Evolutionary conservation across 2,329 filamentous ascomycete species (phyloP), one percentile per base, ranked within the genome.

Genomic region (Ambrosiella beaveri): DNA sequence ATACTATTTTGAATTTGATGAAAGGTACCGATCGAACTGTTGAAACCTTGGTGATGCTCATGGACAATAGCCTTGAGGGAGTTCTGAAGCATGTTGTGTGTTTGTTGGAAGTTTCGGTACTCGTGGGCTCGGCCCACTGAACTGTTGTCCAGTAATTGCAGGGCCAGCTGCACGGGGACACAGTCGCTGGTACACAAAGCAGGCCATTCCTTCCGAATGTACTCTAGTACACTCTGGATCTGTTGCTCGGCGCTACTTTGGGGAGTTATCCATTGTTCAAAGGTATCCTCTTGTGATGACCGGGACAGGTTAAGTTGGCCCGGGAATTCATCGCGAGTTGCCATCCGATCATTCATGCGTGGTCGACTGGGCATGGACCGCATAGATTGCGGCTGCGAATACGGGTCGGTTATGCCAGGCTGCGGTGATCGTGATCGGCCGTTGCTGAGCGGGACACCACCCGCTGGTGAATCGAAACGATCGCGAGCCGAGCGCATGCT

Each of bases 1-100:
- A 98, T 93, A 70, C 88, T 95, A 56, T 84, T 82, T 69, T 98
- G 93, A 62, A 98, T 98, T 71, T 95, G 96, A 74, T 98, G 94
- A 67, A 97, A 98, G 17, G 91, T 97, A 69, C 91, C 93, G 62
- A 98, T 97, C 55, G 91, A 96, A 70, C 88, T 95, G 72, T 97
- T 98, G 77, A 98, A 98, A 52, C 93, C 94, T 70, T 98, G 93
- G 67, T 98, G 91, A 67, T 98, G 91, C 72, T 98, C 91, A 69
- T 98, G 95, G 35, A 98, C 93, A 65, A 98, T 95, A 39, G 84
- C 82, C 70, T 95, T 96, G 59, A 98, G 76, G 8, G 91, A 90
- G 64, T 85, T 85, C 68, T 98, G 90, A n/a, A 98, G 79, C 67
- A 93, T 88, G 63, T 82, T 76, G 68, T 96, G 88, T 52, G 88